Evolutionary conservation across 768 basidiomycete species (phyloP).

Genomic region (Naganishia randhawae): DNA sequence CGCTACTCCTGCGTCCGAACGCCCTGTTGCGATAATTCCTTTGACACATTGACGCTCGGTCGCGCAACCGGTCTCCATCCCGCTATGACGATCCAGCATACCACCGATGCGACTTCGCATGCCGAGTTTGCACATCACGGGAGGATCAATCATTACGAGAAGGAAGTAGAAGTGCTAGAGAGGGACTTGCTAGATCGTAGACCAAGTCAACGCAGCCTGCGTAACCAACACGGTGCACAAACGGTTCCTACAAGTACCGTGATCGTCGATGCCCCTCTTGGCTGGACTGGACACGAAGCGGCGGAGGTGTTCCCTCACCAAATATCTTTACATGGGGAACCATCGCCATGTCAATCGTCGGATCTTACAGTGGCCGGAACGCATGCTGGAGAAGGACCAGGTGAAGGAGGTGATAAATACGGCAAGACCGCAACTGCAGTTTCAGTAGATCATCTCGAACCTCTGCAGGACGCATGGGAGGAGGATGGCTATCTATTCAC

Average conservation of each 20-base stretch:
- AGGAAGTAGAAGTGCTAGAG: slow-evolving; percentile 15
- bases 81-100: neutral
- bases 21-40: neutral
- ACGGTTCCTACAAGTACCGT: neutral
- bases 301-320: neutral
- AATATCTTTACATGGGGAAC: neutral
- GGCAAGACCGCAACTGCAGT: neutral
- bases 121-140: neutral
- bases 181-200: slow-evolving; percentile 11
- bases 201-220: neutral
- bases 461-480: slow-evolving; percentile 3
- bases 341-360: slow-evolving; percentile 7
- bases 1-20: neutral
- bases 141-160: slow-evolving; percentile 1
- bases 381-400: neutral
- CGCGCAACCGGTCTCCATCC: slow-evolving; percentile 1
- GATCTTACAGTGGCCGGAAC: slow-evolving; percentile 1
- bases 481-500: slow-evolving; percentile 19
- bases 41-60: neutral
- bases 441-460: neutral
- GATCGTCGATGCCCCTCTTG: neutral
- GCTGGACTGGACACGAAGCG: neutral
- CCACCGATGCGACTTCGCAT: neutral
- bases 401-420: neutral
- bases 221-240: neutral